Conservation (phyloP, 2,329 filamentous ascomycete species). For the Zymoseptoria ardabiliae region DNA sequence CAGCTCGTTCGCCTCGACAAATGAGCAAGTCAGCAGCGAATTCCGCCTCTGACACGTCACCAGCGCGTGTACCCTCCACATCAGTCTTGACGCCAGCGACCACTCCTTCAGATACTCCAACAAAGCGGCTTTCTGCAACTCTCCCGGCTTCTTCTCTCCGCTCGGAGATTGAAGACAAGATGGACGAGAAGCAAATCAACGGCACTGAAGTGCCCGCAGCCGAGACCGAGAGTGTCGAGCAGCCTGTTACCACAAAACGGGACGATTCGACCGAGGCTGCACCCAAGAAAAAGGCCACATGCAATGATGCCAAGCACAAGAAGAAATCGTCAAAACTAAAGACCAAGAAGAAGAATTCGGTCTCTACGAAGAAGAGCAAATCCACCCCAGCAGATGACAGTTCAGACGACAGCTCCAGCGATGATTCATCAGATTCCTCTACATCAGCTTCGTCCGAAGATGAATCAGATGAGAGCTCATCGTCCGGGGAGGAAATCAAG, state of each 20-base stretch:
- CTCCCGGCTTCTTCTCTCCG: conserved; percentile 13
- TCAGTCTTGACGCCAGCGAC: conserved; percentile 19
- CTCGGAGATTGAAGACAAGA: conserved; percentile 15
- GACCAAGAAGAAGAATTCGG: conserved; percentile 17
- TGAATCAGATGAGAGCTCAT: conserved; percentile 15
- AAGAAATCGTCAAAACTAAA: conserved; percentile 18
- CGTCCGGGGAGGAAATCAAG: conserved; percentile 17
- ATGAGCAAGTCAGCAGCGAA: neutral
- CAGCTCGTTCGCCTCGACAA: neutral
- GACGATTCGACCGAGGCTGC: neutral
- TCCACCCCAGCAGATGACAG: conserved; percentile 12
- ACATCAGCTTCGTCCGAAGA: conserved; percentile 9
- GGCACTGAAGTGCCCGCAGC: conserved; percentile 9
- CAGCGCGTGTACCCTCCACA: neutral
- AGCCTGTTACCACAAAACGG: conserved; percentile 8
- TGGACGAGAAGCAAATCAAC: conserved; percentile 22
- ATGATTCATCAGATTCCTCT: conserved; percentile 10
- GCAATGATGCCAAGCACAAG: conserved; percentile 15
- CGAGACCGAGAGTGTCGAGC: conserved; percentile 7
- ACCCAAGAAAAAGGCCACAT: conserved; percentile 4
- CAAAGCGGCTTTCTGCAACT: conserved; percentile 8
- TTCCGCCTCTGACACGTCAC: neutral
- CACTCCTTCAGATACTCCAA: conserved; percentile 19
- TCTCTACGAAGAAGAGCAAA: conserved; percentile 16
- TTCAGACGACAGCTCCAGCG: conserved; percentile 12